These are phyloP conservation scores for Fusarium veterinarium DNA, from an alignment of 2,329 filamentous ascomycete genomes.

Conservation along the genomic window DNA sequence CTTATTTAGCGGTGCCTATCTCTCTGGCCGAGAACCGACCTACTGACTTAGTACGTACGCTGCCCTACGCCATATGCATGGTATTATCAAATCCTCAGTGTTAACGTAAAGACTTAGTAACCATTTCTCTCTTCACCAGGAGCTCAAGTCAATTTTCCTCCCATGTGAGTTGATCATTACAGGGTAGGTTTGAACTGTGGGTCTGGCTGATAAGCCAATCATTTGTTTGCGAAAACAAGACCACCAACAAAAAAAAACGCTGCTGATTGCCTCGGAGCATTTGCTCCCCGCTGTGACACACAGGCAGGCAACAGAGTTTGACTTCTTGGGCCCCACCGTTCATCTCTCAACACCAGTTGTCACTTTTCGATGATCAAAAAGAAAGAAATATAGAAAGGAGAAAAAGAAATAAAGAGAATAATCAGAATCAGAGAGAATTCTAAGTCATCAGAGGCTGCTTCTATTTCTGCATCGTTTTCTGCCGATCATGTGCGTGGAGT, in stretches of 20 bases:
- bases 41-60: too few species aligned
- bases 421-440: not conserved
- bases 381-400: too few species aligned
- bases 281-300: not conserved
- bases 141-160: not conserved
- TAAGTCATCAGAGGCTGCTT: not conserved
- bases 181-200: not conserved
- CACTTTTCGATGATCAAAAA: rapidly evolving
- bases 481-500: not conserved
- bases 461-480: not conserved
- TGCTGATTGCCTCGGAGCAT: not conserved
- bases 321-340: rapidly evolving
- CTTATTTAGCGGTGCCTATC: too few species aligned
- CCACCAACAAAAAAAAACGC: not conserved
- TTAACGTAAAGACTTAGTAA: too few species aligned
- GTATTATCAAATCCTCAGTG: too few species aligned
- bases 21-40: too few species aligned
- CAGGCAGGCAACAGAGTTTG: not conserved
- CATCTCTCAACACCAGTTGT: not conserved
- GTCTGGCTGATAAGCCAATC: not conserved
- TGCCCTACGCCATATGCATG: too few species aligned
- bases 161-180: not conserved
- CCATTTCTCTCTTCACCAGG: not conserved
- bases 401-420: rapidly evolving
- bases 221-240: not conserved